phyloP scores from a whole-genome alignment of 257 asterid genomes.

The Solanum sparsipilum region DNA sequence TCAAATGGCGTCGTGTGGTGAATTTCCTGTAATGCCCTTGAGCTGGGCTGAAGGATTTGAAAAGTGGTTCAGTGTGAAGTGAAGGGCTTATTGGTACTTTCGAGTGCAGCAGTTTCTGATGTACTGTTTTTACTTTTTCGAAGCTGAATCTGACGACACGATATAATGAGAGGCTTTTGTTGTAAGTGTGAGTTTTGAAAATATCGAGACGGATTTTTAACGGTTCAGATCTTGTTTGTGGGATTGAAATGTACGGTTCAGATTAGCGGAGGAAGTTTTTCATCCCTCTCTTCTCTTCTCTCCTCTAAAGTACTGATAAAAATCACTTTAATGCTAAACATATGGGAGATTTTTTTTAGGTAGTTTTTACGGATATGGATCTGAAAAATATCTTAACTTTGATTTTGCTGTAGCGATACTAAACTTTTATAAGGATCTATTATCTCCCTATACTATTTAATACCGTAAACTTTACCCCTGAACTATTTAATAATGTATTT shows the following conservation, averaged over 20 bases:
- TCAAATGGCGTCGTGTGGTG: not conserved
- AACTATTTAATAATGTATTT: too few species aligned
- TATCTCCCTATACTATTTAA: too few species aligned
- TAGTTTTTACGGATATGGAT: too few species aligned
- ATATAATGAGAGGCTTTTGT: constrained; percentile 1
- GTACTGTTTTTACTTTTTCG: not conserved
- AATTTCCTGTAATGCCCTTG: not conserved
- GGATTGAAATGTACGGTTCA: not conserved
- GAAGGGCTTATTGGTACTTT: not conserved
- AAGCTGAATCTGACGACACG: constrained; percentile 18
- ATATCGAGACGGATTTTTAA: not conserved
- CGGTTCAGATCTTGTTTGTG: not conserved
- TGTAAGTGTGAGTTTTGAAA: not conserved
- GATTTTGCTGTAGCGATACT: too few species aligned
- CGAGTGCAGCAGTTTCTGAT: not conserved
- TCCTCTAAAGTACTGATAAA: not conserved
- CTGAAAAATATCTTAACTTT: too few species aligned
- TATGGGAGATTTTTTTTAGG: not conserved
- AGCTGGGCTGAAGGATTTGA: not conserved
- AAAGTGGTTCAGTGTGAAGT: not conserved
- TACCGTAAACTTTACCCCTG: too few species aligned
- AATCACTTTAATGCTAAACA: not conserved
- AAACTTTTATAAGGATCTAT: too few species aligned
- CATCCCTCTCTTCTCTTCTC: not conserved
- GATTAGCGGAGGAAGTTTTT: not conserved